phyloP scores from a whole-genome alignment of 129 eudicot genomes.

The Dittrichia graveolens region DNA sequence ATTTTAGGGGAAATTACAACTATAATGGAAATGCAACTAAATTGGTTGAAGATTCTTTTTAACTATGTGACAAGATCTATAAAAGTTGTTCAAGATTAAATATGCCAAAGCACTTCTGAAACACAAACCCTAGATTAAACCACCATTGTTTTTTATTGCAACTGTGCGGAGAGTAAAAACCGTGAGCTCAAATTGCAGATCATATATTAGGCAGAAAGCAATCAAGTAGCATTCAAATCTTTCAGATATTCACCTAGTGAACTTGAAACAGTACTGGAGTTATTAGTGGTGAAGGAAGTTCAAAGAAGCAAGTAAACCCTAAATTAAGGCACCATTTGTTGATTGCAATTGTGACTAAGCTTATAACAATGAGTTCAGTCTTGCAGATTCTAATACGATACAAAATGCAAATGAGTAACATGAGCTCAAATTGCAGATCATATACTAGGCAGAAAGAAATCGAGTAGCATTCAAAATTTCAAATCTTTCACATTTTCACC shows the following conservation, averaged over 20 bases:
- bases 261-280: not conserved
- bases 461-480: constrained; percentile 7
- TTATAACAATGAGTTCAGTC: not conserved
- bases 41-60: not conserved
- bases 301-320: no score
- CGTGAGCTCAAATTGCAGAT: not conserved
- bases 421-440: constrained; percentile 7
- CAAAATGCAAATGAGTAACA: not conserved
- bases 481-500: not conserved
- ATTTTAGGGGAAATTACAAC: no score
- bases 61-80: no score
- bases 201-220: not conserved
- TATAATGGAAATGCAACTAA: not conserved
- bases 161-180: not conserved
- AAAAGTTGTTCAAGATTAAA: not conserved
- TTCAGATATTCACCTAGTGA: no score
- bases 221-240: constrained; percentile 2
- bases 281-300: not conserved
- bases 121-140: not conserved
- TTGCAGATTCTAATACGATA: not conserved
- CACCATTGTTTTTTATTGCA: not conserved
- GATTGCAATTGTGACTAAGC: not conserved
- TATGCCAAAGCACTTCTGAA: not conserved
- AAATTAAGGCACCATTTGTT: no score
- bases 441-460: not conserved